A percentile compares a stretch with the other conserved stretches of the same genome.
phyloP scores from a whole-genome alignment of 176 grass and related monocot species.

The Aegilops sharonensis region DNA sequence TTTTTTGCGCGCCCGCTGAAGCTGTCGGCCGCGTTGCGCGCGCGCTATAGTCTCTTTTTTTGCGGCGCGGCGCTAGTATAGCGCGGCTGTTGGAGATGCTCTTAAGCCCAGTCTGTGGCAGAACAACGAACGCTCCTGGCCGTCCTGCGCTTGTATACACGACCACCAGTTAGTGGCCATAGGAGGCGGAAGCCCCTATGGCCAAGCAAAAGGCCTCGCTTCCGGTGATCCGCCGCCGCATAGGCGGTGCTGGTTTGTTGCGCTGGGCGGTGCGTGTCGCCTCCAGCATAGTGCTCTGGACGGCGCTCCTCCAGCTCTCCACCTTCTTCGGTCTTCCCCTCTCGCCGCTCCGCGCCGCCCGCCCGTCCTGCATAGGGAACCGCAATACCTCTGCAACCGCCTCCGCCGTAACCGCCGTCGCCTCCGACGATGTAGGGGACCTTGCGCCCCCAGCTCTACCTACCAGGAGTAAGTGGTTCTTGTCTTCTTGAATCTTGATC shows the following conservation, averaged over 20 bases:
- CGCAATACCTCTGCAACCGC: constrained; percentile 28
- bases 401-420: constrained; percentile 9
- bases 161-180: constrained; percentile 21
- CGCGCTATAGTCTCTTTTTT: no score
- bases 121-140: no score
- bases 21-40: no score
- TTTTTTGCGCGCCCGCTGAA: no score
- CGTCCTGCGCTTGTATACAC: neutral
- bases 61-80: no score
- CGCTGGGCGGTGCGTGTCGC: constrained; percentile 65
- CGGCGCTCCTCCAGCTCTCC: constrained; percentile 66
- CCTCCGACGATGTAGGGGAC: constrained; percentile 22
- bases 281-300: constrained; percentile 72
- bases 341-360: constrained; percentile 42
- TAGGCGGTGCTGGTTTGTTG: constrained; percentile 27
- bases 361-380: constrained; percentile 47
- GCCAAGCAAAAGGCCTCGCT: constrained; percentile 33
- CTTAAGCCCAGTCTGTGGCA: no score
- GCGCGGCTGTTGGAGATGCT: no score
- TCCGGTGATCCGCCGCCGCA: constrained; percentile 32
- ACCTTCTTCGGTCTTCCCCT: constrained; percentile 53
- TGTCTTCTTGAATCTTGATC: constrained; percentile 25
- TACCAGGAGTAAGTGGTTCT: constrained; percentile 59
- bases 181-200: constrained; percentile 20
- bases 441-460: constrained; percentile 42